Percentiles rank a stretch among this genome's conserved stretches.
Conservation (phyloP, 257 asterid species). For the Salvia rosmarinus region DNA sequence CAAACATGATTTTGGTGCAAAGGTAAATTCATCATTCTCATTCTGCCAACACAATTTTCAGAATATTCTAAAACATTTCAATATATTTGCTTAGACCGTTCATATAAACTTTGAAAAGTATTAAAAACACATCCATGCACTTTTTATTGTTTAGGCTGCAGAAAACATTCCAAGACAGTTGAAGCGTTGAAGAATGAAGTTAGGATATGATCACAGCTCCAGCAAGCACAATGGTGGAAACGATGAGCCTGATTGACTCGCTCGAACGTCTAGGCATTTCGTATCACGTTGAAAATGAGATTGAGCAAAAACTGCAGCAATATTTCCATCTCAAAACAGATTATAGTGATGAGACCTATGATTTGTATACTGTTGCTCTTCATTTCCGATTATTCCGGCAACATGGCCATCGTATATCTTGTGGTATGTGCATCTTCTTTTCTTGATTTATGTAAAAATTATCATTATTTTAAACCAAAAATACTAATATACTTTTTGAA, state of each 20-base stretch:
- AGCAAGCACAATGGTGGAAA: background rate
- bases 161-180: background rate
- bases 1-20: background rate
- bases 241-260: background rate
- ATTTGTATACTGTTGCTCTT: slow-evolving; percentile 22
- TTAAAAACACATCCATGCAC: no score
- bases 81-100: no score
- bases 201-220: background rate
- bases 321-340: background rate
- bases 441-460: no score
- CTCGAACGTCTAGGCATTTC: slow-evolving; percentile 29
- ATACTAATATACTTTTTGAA: background rate
- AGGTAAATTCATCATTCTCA: no score
- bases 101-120: no score
- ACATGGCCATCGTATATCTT: slow-evolving; percentile 20
- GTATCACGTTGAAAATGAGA: background rate
- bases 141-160: background rate
- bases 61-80: no score
- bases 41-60: no score
- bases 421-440: background rate
- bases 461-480: background rate
- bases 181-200: background rate
- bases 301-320: background rate
- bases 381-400: slow-evolving; percentile 24
- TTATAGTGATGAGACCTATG: background rate